A percentile compares a stretch with the other conserved stretches of the same genome.
phyloP scores from a whole-genome alignment of 805 yeast species.

The Suhomyces faveliae region DNA sequence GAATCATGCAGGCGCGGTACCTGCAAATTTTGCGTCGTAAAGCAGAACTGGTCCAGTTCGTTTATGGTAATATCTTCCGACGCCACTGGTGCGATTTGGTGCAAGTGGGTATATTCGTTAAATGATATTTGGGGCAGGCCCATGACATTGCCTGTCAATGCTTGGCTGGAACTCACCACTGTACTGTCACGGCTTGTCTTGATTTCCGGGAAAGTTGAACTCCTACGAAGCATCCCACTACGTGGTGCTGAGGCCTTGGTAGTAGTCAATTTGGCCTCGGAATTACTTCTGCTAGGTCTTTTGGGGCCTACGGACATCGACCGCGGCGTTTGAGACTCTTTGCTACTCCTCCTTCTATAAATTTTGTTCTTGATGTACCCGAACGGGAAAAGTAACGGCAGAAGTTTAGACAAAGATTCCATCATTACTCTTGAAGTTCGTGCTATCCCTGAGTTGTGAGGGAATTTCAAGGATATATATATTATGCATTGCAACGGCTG shows the following conservation, averaged over 20 bases:
- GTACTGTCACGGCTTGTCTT: background rate
- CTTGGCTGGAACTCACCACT: slow-evolving; percentile 6
- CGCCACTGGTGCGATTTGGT: background rate
- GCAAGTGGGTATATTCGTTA: background rate
- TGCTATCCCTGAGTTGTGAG: background rate
- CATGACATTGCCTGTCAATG: background rate
- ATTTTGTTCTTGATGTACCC: slow-evolving; percentile 6
- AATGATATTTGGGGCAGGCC: background rate
- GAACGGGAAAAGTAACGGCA: slow-evolving; percentile 4
- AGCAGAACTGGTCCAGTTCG: background rate
- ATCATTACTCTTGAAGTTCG: background rate
- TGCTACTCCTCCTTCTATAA: background rate
- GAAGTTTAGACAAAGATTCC: background rate
- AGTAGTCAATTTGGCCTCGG: background rate
- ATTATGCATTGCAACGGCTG: background rate
- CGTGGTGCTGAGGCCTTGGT: background rate
- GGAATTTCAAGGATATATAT: background rate
- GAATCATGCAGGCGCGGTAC: background rate
- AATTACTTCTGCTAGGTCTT: background rate
- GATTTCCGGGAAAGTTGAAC: background rate
- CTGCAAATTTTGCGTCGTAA: background rate
- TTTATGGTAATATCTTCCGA: background rate
- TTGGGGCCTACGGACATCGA: background rate
- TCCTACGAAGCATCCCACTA: background rate
- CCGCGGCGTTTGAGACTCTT: background rate